Conservation (phyloP, 345 rosid genomes). For the Gossypium anomalum region DNA sequence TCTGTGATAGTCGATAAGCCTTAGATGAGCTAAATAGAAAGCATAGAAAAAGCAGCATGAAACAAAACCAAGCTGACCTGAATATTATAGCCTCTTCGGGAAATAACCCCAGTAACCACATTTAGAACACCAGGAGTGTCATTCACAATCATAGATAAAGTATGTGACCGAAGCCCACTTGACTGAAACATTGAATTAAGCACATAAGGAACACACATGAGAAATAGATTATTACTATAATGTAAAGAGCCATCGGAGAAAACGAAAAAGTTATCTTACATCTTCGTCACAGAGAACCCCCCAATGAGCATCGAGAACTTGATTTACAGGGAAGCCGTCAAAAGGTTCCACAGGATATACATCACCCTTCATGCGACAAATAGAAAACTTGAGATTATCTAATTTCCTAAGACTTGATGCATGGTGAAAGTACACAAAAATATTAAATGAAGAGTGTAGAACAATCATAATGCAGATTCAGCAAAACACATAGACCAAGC, state of each 20-base stretch:
- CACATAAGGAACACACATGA: not conserved
- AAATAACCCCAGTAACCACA: conserved; percentile 67
- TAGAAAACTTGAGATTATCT: conserved; percentile 4
- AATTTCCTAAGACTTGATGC: conserved; percentile 1
- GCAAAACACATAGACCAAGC: not conserved
- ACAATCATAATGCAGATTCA: not conserved
- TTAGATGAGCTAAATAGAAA: not conserved
- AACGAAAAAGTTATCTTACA: conserved; percentile 41
- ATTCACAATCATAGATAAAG: conserved; percentile 73
- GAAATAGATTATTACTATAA: not conserved
- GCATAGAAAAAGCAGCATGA: not conserved
- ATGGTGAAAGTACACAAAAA: conserved; percentile 9
- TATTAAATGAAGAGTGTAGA: conserved; percentile 5
- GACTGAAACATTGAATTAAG: conserved; percentile 40
- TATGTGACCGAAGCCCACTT: conserved; percentile 75
- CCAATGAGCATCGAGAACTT: conserved; percentile 95
- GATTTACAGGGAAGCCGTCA: conserved; percentile 37
- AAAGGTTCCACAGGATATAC: conserved; percentile 89
- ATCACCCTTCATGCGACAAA: conserved; percentile 58
- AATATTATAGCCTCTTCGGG: conserved; percentile 86
- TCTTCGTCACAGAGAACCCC: conserved; percentile 84
- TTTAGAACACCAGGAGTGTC: conserved; percentile 87
- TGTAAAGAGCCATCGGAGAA: not conserved
- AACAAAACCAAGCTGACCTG: conserved; percentile 44
- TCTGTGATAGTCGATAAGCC: conserved; percentile 29